These are phyloP conservation scores for Epichloe gansuensis DNA, from an alignment of 2,329 filamentous ascomycete genomes.

Conservation along the genomic window DNA sequence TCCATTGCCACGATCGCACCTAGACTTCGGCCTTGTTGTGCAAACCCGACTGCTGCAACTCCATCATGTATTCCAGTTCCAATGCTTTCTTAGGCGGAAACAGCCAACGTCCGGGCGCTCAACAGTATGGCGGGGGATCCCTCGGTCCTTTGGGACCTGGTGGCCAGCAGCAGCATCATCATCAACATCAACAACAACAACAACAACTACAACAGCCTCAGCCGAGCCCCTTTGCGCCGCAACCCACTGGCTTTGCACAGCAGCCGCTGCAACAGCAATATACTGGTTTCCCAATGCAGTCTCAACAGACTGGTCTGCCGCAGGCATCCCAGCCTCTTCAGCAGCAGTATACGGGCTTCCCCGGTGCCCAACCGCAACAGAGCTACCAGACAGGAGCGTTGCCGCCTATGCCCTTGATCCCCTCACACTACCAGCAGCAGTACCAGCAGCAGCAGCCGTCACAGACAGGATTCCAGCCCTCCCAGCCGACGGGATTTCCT, in stretches of 20 bases:
- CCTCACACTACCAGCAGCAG: conserved; percentile 47
- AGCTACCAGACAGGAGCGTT: conserved; percentile 44
- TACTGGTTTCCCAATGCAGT: conserved; percentile 46
- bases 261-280: conserved; percentile 43
- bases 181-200: conserved; percentile 43
- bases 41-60: not conserved
- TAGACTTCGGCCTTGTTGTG: not conserved
- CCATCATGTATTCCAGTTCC: conserved; percentile 75
- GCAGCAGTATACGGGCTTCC: conserved; percentile 56
- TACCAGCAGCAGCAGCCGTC: conserved; percentile 34
- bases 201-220: conserved; percentile 38
- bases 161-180: conserved; percentile 33
- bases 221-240: conserved; percentile 41
- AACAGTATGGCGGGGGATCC: conserved; percentile 25
- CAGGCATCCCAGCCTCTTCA: conserved; percentile 47
- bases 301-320: conserved; percentile 33
- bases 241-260: conserved; percentile 45
- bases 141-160: conserved; percentile 37
- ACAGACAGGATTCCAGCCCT: conserved; percentile 25
- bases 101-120: conserved; percentile 57
- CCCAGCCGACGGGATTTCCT: conserved; percentile 31
- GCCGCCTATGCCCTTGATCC: conserved; percentile 48
- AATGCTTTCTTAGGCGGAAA: conserved; percentile 74
- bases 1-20: not conserved
- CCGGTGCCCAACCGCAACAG: conserved; percentile 40